A percentile compares a stretch with the other conserved stretches of the same genome.
These are phyloP conservation scores for Hymenoscyphus fructigenus DNA, from an alignment of 2,329 filamentous ascomycete genomes.

Conservation along the genomic window DNA sequence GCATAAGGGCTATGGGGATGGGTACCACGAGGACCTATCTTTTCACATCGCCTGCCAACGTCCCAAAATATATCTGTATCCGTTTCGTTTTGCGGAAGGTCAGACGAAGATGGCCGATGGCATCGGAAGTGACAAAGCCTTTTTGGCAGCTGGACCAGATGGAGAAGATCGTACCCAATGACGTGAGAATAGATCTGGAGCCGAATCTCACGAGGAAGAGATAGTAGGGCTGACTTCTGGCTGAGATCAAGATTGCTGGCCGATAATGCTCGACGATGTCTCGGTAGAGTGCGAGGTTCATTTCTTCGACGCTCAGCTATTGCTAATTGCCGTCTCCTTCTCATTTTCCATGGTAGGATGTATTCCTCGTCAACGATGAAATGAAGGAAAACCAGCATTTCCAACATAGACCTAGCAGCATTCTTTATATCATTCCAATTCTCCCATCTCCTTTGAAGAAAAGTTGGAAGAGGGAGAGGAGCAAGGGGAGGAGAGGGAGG, in stretches of 20 bases:
- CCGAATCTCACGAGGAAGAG: not conserved
- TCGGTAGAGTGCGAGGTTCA: not conserved
- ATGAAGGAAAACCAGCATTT: too few species aligned
- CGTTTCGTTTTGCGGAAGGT: too few species aligned
- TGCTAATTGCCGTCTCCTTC: not conserved
- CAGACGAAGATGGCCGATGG: too few species aligned
- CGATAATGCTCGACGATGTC: not conserved
- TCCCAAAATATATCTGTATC: too few species aligned
- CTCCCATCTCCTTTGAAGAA: too few species aligned
- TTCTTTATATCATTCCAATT: too few species aligned
- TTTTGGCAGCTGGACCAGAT: not conserved
- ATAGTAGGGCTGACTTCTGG: not conserved
- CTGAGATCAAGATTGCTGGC: not conserved
- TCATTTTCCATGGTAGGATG: not conserved
- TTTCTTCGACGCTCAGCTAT: not conserved
- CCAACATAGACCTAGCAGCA: too few species aligned
- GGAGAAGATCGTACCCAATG: not conserved
- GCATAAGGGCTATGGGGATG: not conserved
- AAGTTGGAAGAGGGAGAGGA: too few species aligned
- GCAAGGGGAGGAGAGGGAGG: too few species aligned
- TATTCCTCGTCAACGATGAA: too few species aligned
- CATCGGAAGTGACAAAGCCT: constrained; percentile 1
- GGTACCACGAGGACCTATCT: too few species aligned
- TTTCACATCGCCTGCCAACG: too few species aligned
- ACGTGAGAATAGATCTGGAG: not conserved